Conservation (phyloP, 2,329 filamentous ascomycete genomes). For the Macrophomina pseudophaseolina region DNA sequence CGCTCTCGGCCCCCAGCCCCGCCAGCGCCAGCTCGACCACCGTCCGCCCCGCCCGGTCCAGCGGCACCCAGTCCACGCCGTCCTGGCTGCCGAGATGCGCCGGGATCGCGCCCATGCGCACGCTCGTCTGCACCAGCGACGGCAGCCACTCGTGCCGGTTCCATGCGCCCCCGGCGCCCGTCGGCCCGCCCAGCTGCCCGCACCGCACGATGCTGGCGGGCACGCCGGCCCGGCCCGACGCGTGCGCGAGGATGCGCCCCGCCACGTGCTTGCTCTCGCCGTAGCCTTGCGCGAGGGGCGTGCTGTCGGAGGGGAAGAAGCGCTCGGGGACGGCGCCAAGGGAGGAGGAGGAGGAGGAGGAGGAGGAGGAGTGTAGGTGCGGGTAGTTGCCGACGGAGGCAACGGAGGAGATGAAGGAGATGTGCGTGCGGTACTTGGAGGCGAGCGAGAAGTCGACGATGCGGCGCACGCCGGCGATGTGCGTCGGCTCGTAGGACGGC, state of each 20-base stretch:
- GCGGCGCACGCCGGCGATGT: conserved; percentile 39
- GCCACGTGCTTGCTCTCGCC: conserved; percentile 46
- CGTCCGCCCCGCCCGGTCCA: conserved; percentile 25
- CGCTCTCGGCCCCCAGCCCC: too few relatives aligned
- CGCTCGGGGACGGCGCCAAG: conserved; percentile 40
- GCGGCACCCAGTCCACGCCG: conserved; percentile 36
- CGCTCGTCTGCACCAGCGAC: conserved; percentile 34
- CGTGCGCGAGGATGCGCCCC: conserved; percentile 38
- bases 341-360: conserved; percentile 42
- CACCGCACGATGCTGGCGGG: conserved; percentile 34
- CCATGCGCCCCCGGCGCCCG: conserved; percentile 33
- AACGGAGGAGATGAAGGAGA: conserved; percentile 48
- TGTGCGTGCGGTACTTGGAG: conserved; percentile 28
- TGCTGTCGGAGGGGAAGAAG: conserved; percentile 33
- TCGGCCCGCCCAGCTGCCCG: conserved; percentile 40
- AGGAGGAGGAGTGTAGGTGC: conserved; percentile 39
- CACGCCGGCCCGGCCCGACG: conserved; percentile 36
- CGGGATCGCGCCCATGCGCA: conserved; percentile 32
- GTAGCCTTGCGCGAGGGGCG: conserved; percentile 43
- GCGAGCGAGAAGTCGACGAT: conserved; percentile 44
- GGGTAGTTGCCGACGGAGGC: conserved; percentile 39
- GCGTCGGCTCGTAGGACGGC: conserved; percentile 36
- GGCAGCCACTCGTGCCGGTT: conserved; percentile 38
- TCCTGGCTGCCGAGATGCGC: conserved; percentile 29
- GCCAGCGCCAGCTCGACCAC: conserved; percentile 22